Evolutionary conservation across 75 land plant species (phyloP), one percentile per base, ranked within the genome.

Genomic region (Pinus albicaulis): DNA sequence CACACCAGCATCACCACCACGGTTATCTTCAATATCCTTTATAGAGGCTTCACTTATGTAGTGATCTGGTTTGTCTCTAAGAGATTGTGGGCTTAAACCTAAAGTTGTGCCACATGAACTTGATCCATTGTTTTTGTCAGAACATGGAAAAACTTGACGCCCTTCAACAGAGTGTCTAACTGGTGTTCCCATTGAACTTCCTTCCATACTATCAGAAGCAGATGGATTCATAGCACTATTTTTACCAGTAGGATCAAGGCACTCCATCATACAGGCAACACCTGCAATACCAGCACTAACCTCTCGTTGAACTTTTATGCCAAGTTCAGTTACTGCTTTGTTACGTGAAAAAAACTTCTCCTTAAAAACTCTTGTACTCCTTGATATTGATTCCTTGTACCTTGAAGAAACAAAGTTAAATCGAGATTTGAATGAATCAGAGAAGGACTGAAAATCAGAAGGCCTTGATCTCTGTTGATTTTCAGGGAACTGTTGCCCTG

Each of bases 341-440:
- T 81, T 90, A 20, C 95, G 92, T 58, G 91, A 81, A 53, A 91
- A 89, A 38, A 90, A 77, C 78, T 89, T 88, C 81, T 96, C 99
- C 78, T 86, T 88, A 86, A 93, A 96, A 7, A 98, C 92, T 84
- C 91, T 78, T 38, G 99, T 94, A 71, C 88, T 89, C 82, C 92
- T 93, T 55, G 91, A 76, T 55, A 96, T 84, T 10, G 99, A 87
- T 56, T 96, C 99, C 77, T 92, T 96, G 84, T 86, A 96, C 78
- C 99, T 96, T 36, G 84, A 81, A 52, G 99, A 97, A 24, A 96
- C 85, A 20, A 91, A 85, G 79, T 84, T 82, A 34, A 92, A 58
- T 24, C 98, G 89, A 72, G 98, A 94, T 86, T 92, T 97, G 23
- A 94, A 75, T 3, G 92, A 82, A 56, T 94, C 99, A 19, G 98